Conservation (phyloP, 164 flowering plant genomes). For the Vitis labrusca region DNA sequence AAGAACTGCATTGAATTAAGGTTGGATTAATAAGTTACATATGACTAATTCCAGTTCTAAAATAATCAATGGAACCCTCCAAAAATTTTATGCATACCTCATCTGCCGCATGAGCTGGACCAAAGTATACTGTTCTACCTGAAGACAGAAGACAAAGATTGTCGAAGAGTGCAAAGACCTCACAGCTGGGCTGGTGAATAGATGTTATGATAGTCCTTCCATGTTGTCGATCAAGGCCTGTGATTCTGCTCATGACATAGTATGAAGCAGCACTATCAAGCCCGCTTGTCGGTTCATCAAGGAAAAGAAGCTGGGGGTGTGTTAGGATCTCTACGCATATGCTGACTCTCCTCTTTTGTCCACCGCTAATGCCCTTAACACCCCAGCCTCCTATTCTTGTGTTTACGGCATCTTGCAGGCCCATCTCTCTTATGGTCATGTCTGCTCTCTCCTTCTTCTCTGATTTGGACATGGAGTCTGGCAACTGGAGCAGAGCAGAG, state of each 20-base stretch:
- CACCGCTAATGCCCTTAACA: conserved; percentile 42
- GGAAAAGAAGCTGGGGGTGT: conserved; percentile 30
- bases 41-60: background rate
- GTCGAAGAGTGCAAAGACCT: conserved; percentile 38
- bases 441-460: conserved; percentile 44
- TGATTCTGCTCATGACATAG: conserved; percentile 34
- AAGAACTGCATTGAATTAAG: conserved; percentile 45
- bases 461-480: conserved; percentile 22
- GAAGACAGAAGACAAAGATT: conserved; percentile 32
- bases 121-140: conserved; percentile 41
- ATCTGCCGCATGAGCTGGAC: conserved; percentile 28
- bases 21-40: background rate
- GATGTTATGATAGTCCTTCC: conserved; percentile 30
- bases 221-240: conserved; percentile 5
- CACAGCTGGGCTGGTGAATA: conserved; percentile 42
- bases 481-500: conserved; percentile 43
- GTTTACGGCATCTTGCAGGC: conserved; percentile 33
- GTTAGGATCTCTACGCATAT: conserved; percentile 41
- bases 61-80: background rate
- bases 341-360: conserved; percentile 49
- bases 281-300: conserved; percentile 36
- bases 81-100: conserved; percentile 16
- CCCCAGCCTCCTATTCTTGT: conserved; percentile 47
- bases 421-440: conserved; percentile 41
- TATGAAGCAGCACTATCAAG: conserved; percentile 43